Base-by-base conservation (phyloP, 202 grass and related monocot genomes). In the Panicum hallii region DNA sequence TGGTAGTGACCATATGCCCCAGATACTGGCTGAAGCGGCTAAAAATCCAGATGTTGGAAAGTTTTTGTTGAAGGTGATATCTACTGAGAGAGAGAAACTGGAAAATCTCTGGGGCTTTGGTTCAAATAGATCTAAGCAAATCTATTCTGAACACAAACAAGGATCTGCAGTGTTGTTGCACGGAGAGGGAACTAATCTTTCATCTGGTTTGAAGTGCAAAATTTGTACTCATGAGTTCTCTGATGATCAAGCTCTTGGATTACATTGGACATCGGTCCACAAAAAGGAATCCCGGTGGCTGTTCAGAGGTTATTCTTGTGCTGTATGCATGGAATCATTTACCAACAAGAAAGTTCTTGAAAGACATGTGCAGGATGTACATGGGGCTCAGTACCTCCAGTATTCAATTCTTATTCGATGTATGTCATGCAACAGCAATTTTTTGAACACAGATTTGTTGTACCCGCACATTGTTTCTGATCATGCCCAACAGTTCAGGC, bases 281-380 rank as follows among this genome's bases (percentile, higher is more conserved):
- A 97, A 92, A 79, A 99, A 90, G 84, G 97, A 99, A 87, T 81
- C 88, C 67, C 88, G 97, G 61, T 97, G 90, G 90, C 88, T 99
- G 22, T 99, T 97, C 80, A 91, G 97, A 97, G 97, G 97, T 26
- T 99, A 93, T 92, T 91, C 97, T 70, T 99, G 97, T 90, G 93
- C 91, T 70, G 88, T 87, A 70, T 99, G 97, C 88, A 93, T 92
- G 93, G 89, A 91, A 30, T 88, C 93, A 67, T 99, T 97, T 89
- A 91, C 90, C 34, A 99, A 94, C 82, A 96, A 90, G 88, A 97
- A 92, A 87, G 88, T 94, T 81, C 87, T 97, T 64, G 93, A 94
- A 90, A 89, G 83, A 52, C 97, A 99, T 87, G 93, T 99, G 3
- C 83, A 92, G 67, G 91, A 99, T 77, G 90, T 67, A 83, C 97